These are phyloP conservation scores for Zymoseptoria crescenta DNA, from an alignment of 2,329 filamentous ascomycete genomes.

Conservation along the genomic window DNA sequence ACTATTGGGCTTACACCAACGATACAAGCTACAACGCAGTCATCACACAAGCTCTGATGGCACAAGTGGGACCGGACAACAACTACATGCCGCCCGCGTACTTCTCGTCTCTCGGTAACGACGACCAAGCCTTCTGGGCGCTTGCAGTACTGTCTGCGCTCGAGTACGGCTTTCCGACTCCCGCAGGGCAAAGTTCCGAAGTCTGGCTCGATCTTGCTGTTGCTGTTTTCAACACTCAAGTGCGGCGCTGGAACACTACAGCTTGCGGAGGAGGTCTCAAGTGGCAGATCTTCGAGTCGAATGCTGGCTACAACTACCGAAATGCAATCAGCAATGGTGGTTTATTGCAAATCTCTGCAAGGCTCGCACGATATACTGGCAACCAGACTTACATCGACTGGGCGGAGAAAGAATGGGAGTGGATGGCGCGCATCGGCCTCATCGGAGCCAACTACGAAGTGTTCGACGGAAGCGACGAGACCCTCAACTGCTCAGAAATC, in stretches of 20 bases:
- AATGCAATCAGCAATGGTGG: slow-evolving; percentile 53
- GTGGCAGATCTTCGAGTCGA: slow-evolving; percentile 80
- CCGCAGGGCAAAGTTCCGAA: slow-evolving; percentile 40
- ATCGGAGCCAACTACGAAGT: slow-evolving; percentile 45
- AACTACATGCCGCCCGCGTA: slow-evolving; percentile 37
- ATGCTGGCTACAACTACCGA: slow-evolving; percentile 56
- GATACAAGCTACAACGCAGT: slow-evolving; percentile 37
- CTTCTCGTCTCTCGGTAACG: slow-evolving; percentile 36
- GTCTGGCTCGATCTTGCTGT: slow-evolving; percentile 71
- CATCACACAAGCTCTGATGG: slow-evolving; percentile 37
- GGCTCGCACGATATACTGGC: slow-evolving; percentile 68
- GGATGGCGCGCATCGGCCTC: slow-evolving; percentile 42
- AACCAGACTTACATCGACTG: slow-evolving; percentile 72
- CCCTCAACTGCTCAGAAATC: slow-evolving; percentile 43
- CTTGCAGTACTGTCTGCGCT: slow-evolving; percentile 71
- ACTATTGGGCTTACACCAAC: slow-evolving; percentile 41
- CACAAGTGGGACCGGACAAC: slow-evolving; percentile 35
- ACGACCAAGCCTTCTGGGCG: slow-evolving; percentile 72
- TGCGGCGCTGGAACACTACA: slow-evolving; percentile 57
- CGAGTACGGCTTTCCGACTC: slow-evolving; percentile 67
- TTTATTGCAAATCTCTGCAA: slow-evolving; percentile 53
- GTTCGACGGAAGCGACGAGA: slow-evolving; percentile 48
- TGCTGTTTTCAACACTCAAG: slow-evolving; percentile 73
- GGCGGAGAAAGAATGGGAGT: slow-evolving; percentile 62
- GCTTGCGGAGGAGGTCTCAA: slow-evolving; percentile 67